Evolutionary conservation across 2,329 filamentous ascomycete species (phyloP), one percentile per base, ranked within the genome.

Genomic region (Venturia effusa): DNA sequence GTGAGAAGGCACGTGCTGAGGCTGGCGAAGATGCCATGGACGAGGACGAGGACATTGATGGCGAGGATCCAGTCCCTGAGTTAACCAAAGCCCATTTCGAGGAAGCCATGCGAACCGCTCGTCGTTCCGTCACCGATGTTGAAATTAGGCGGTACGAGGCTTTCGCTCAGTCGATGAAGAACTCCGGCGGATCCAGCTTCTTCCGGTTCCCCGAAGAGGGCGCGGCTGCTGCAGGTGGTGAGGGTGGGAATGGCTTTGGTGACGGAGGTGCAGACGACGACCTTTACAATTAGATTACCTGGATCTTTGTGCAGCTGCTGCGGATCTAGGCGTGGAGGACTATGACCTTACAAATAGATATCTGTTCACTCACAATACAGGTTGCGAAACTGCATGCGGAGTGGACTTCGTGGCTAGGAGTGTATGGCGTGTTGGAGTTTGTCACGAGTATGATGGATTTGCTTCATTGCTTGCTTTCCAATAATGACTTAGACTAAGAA

Each of bases 161-260:
- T 4, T 99, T 99, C 72, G 90, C 93, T 48, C 93, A 97, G 81
- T 93, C 93, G 76, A 95, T 99, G 92, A 99, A 99, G 89, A 96
- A 96, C 76, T 87, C 90, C 66, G 92, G 92, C 61, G 92, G 92
- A 45, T 93, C 92, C 72, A 92, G 90, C 70, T 97, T 94, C 84
- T 99, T 99, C 89, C 92, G 95, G 78, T 99, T 99, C 87, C 93
- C 77, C 70, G 83, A 78, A 75, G 84, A 79, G 78, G 83, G 79
- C 76, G 77, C 75, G 68, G 79, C 76, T 68, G 78, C 75, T 67
- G 75, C 70, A 64, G 71, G 78, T 74, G 77, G 78, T 68, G 54
- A 51, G 17, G 70, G 78, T 74, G 61, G 61, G 39, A 55, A 51
- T 34, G 41, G 41, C 61, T 92, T 94, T 71, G 92, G 92, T 68